Base-by-base conservation (phyloP, 257 asterid genomes). In the Ilex aquifolium region DNA sequence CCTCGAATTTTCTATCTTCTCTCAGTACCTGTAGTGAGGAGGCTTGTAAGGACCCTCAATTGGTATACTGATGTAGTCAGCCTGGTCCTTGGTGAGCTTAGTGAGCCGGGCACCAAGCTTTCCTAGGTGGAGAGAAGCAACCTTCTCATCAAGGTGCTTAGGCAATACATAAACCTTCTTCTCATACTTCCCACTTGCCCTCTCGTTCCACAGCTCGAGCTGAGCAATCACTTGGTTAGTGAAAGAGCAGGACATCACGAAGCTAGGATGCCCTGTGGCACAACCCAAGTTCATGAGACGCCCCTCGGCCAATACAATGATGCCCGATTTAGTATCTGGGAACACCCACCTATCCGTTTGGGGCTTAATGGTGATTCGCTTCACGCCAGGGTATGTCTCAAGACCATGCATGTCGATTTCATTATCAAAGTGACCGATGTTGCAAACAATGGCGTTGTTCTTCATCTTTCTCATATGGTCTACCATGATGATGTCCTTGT, bases 231-330 rank as follows among this genome's bases (percentile, higher is more conserved):
- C 89, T 61, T 83, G 89, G 82, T 83, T 83, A 4, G 89, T 80
- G 70, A 83, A 83, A 4, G 79, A 83, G 68, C 88, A 80, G 0
- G 88, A 83, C 89, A 83, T 83, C 48, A 83, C 86, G n/a, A 83
- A 83, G 71, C 89, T 83, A 0, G 89, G 89, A 65, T 83, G 89
- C 13, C 84, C 84, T 0, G 89, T 83, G 56, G 89, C 89, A 57
- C 89, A 83, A 6, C 89, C 89, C 78, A 83, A 76, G 83, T 83
- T 80, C 89, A 83, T 83, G 36, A 80, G 77, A 64, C 89, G 86
- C 6, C 89, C 89, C 69, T 83, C 89, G 0, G 89, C 89, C 67
- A 83, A 59, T 4, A 80, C 67, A 49, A 83, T 75, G 44, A 83
- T 72, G 46, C 89, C 89, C 0, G 68, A 27, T 0, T 71, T 66